Percentiles rank a stretch among this genome's conserved stretches.
Evolutionary conservation across 192 early-diverging fungal species (phyloP).

Genomic region (Chytriomyces sp.): DNA sequence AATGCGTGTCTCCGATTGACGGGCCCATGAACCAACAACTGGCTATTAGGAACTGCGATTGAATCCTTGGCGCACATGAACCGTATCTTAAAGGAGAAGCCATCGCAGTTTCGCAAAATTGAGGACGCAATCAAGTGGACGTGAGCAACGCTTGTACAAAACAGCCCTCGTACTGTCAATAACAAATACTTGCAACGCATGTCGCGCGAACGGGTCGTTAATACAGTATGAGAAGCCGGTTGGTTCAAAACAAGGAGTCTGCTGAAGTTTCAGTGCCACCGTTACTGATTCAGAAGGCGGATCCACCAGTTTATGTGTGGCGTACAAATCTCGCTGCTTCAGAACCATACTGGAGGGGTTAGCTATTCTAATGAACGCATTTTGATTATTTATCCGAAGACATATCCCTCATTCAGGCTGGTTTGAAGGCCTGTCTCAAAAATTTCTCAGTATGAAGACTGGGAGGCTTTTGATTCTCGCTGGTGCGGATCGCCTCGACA

Average conservation of each 20-base stretch:
- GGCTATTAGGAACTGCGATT: slow-evolving; percentile 28
- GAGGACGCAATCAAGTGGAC: slow-evolving; percentile 49
- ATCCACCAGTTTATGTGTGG: slow-evolving; percentile 28
- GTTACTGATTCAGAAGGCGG: neutral
- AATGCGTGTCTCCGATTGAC: neutral
- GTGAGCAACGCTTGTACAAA: slow-evolving; percentile 3
- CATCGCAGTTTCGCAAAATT: slow-evolving; percentile 26
- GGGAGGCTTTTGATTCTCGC: slow-evolving; percentile 47
- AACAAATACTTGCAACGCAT: neutral
- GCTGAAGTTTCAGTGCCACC: slow-evolving; percentile 18
- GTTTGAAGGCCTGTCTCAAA: slow-evolving; percentile 47
- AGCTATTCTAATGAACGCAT: neutral
- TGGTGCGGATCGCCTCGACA: slow-evolving; percentile 55
- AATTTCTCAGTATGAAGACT: slow-evolving; percentile 38
- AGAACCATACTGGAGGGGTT: slow-evolving; percentile 41
- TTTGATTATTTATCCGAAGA: neutral
- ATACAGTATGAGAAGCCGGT: slow-evolving; percentile 19
- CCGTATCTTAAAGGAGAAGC: slow-evolving; percentile 3
- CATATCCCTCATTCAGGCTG: slow-evolving; percentile 37
- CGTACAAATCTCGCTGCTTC: slow-evolving; percentile 35
- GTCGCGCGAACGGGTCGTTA: neutral
- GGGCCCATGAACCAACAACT: neutral
- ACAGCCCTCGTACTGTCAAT: neutral
- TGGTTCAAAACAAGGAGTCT: slow-evolving; percentile 20
- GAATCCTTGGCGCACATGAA: slow-evolving; percentile 27